Percentiles rank a stretch among this genome's conserved stretches.
Evolutionary conservation across 2,329 filamentous ascomycete species (phyloP).

Genomic region (Aureobasidium pullulans): DNA sequence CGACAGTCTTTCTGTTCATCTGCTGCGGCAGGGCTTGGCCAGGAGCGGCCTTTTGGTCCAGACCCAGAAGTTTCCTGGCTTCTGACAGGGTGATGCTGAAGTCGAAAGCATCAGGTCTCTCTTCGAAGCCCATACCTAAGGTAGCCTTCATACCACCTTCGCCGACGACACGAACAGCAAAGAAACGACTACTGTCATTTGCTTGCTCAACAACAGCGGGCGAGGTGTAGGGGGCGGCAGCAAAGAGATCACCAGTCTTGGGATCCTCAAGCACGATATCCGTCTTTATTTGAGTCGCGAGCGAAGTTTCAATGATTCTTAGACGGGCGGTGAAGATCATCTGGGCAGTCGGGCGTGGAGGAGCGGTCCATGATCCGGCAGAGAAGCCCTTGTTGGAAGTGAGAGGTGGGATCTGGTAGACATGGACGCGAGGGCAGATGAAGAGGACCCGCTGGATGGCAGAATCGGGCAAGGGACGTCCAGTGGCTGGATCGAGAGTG

Average conservation of each 20-base stretch:
- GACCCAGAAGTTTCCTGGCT: slow-evolving; percentile 60
- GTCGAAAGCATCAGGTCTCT: slow-evolving; percentile 78
- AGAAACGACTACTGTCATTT: slow-evolving; percentile 74
- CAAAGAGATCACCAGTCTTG: slow-evolving; percentile 66
- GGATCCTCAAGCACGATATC: slow-evolving; percentile 76
- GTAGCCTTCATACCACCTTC: slow-evolving; percentile 68
- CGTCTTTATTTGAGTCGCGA: slow-evolving; percentile 46
- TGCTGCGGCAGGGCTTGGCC: slow-evolving; percentile 15
- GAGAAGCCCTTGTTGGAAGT: slow-evolving; percentile 71
- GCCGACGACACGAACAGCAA: slow-evolving; percentile 73
- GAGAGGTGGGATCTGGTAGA: slow-evolving; percentile 81
- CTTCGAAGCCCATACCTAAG: slow-evolving; percentile 80
- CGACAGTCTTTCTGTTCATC: slow-evolving; percentile 29
- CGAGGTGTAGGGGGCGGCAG: slow-evolving; percentile 69
- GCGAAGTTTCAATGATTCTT: slow-evolving; percentile 41
- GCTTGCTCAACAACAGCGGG: slow-evolving; percentile 65
- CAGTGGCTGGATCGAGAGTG: slow-evolving; percentile 63
- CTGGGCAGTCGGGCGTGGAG: slow-evolving; percentile 53
- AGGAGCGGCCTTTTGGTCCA: slow-evolving; percentile 38
- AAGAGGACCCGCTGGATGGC: slow-evolving; percentile 82
- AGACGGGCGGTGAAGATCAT: slow-evolving; percentile 82
- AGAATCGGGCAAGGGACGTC: slow-evolving; percentile 58
- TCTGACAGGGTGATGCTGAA: slow-evolving; percentile 76
- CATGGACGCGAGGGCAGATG: slow-evolving; percentile 64
- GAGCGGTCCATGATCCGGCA: slow-evolving; percentile 67